phyloP scores from a whole-genome alignment of 148 eudicot genomes.

The Silene uniflora region DNA sequence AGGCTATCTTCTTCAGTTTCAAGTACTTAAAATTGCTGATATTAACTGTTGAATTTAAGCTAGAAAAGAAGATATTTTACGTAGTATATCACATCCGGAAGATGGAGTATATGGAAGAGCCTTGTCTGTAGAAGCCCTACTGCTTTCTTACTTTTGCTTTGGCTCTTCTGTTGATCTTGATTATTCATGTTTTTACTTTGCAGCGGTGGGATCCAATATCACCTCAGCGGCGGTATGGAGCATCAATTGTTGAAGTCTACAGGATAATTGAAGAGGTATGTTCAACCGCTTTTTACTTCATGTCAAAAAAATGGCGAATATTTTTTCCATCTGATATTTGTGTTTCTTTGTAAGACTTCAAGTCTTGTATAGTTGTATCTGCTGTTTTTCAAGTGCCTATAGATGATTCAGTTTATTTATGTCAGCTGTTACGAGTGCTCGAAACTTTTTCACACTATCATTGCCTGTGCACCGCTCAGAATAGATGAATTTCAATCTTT shows the following conservation, averaged over 20 bases:
- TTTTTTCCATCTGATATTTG: background rate
- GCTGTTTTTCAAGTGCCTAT: background rate
- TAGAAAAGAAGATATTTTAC: background rate
- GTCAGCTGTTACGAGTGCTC: background rate
- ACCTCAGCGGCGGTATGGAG: slow-evolving; percentile 93
- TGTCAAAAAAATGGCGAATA: background rate
- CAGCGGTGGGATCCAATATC: slow-evolving; percentile 93
- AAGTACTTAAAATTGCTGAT: background rate
- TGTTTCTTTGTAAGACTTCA: background rate
- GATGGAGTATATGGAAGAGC: background rate
- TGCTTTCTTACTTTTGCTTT: background rate
- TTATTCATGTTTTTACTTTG: slow-evolving; percentile 16
- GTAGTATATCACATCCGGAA: slow-evolving; percentile 1
- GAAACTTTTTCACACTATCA: background rate
- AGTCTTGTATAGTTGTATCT: background rate
- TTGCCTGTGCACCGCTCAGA: background rate
- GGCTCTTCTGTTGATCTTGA: slow-evolving; percentile 6
- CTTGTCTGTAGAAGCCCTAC: slow-evolving; percentile 1
- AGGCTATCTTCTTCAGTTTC: background rate
- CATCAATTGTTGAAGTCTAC: slow-evolving; percentile 96
- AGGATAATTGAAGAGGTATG: slow-evolving; percentile 97
- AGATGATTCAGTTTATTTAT: background rate
- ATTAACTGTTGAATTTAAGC: background rate
- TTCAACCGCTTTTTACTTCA: slow-evolving; percentile 8
- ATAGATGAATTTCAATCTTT: background rate